Percentiles rank a stretch among this genome's conserved stretches.
These are phyloP conservation scores for Botrytis byssoidea DNA, from an alignment of 2,329 filamentous ascomycete species.

Conservation along the genomic window DNA sequence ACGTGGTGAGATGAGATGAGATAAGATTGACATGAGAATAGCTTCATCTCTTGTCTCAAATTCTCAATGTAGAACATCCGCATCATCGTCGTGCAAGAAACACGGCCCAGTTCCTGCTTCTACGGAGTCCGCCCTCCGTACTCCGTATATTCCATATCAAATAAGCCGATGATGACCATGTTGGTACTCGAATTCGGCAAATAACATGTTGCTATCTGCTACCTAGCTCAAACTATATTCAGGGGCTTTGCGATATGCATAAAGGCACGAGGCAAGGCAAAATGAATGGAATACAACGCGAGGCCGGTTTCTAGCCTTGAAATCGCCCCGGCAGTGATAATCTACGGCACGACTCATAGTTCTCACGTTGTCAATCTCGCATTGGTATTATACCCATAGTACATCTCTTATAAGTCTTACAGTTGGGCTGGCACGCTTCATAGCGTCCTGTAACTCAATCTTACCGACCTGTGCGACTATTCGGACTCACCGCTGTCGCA, in stretches of 20 bases:
- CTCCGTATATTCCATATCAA: not conserved
- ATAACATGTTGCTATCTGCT: not conserved
- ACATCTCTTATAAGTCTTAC: slow-evolving; percentile 2
- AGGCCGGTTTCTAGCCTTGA: slow-evolving; percentile 20
- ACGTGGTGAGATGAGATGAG: slow-evolving; percentile 18
- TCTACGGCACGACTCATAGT: not conserved
- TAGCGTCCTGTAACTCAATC: not conserved
- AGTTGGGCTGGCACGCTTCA: slow-evolving; percentile 1
- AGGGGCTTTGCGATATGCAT: slow-evolving; percentile 20
- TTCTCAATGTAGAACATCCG: not conserved
- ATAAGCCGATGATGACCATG: not conserved
- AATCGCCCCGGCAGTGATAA: slow-evolving; percentile 9
- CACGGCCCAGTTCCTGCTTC: not conserved
- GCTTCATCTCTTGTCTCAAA: not conserved
- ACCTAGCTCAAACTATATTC: slow-evolving; percentile 8
- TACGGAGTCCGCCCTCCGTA: not conserved
- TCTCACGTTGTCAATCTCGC: slow-evolving; percentile 1
- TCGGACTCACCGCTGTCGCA: slow-evolving; percentile 19
- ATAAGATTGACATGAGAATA: slow-evolving; percentile 12
- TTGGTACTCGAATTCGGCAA: not conserved
- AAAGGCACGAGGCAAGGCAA: slow-evolving; percentile 18
- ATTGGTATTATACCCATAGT: not conserved
- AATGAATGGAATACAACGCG: not conserved
- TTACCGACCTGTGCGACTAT: not conserved
- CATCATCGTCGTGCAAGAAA: not conserved